Evolutionary conservation across 768 basidiomycete genomes (phyloP), one percentile per base, ranked within the genome.

Genomic region (Tricholoma terreum): DNA sequence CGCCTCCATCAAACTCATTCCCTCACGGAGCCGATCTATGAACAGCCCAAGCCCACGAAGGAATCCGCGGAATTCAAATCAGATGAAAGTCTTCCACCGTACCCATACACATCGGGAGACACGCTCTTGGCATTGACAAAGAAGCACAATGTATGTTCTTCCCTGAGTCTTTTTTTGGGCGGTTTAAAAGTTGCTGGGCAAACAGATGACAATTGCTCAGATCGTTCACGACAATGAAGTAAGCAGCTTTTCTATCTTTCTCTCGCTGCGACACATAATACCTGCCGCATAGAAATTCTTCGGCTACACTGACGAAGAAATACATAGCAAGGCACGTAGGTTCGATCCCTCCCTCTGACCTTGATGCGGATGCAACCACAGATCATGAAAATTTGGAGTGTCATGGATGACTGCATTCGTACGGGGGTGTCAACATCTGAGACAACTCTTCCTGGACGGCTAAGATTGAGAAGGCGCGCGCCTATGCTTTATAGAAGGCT

Each of bases 211-310:
- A 3, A 94, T 96, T 62, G 92, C 94, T 9, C 94, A 96, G 73
- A 88, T 94, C 50, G 92, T 96, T 1, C 90, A 92, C 68, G 90
- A 95, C 71, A 97, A 97, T 66, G 94, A 97, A 71, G 81, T 84
- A 27, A 17, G 63, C 40, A 35, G 34, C 15, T 48, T 9, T 36
- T 22, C 12, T 15, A 33, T 3, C 30, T 6, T 38, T 15, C 21
- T 14, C 11, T 38, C 27, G 30, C 48, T 49, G 31, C 46, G 43
- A 33, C 42, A 50, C 53, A 15, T 14, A 31, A 35, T 34, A 19
- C 19, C n/a, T 49, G 27, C 30, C 1, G 11, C 30, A 35, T 52
- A 79, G 78, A 77, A 75, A 63, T 84, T 79, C 58, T 94, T 91
- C 64, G 89, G 91, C 14, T 82, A 88, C 56, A 83, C 84, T 3